Conservation (phyloP, 225 moss, liverwort and hornwort species). For the Polytrichum formosum region DNA sequence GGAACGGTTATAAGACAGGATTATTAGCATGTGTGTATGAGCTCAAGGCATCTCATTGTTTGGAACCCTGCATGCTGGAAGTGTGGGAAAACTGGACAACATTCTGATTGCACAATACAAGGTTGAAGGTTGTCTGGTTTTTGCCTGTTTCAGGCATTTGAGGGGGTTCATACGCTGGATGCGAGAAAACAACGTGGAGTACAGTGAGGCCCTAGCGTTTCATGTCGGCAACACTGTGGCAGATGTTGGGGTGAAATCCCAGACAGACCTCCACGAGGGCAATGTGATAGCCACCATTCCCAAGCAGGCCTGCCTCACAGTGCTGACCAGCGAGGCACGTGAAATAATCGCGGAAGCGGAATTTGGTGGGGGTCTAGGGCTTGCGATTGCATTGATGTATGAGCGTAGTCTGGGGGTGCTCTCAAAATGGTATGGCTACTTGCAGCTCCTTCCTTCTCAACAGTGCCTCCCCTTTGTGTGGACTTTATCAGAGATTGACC, state of each 20-base stretch:
- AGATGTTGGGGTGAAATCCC: slow-evolving; percentile 75
- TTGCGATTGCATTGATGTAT: slow-evolving; percentile 79
- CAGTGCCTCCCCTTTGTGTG: slow-evolving; percentile 76
- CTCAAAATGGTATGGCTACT: slow-evolving; percentile 74
- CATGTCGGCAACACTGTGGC: slow-evolving; percentile 59
- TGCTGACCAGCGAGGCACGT: slow-evolving; percentile 48
- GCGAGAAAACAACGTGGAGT: slow-evolving; percentile 61
- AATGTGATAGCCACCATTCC: slow-evolving; percentile 81
- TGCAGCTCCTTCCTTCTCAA: slow-evolving; percentile 58
- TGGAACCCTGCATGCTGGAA: no score
- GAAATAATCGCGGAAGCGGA: slow-evolving; percentile 55
- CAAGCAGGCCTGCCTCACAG: slow-evolving; percentile 74
- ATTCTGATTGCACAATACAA: background rate
- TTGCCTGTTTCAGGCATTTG: slow-evolving; percentile 34
- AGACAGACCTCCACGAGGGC: slow-evolving; percentile 40
- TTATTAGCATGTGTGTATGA: no score
- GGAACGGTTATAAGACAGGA: no score
- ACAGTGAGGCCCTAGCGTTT: slow-evolving; percentile 50
- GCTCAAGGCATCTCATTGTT: no score
- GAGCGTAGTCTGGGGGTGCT: slow-evolving; percentile 61
- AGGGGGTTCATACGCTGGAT: slow-evolving; percentile 75
- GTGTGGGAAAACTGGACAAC: no score
- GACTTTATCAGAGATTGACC: slow-evolving; percentile 58
- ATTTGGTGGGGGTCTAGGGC: slow-evolving; percentile 62
- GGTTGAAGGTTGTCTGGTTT: background rate